phyloP scores from a whole-genome alignment of 257 asterid genomes.

The Paraleonurus japonicus region DNA sequence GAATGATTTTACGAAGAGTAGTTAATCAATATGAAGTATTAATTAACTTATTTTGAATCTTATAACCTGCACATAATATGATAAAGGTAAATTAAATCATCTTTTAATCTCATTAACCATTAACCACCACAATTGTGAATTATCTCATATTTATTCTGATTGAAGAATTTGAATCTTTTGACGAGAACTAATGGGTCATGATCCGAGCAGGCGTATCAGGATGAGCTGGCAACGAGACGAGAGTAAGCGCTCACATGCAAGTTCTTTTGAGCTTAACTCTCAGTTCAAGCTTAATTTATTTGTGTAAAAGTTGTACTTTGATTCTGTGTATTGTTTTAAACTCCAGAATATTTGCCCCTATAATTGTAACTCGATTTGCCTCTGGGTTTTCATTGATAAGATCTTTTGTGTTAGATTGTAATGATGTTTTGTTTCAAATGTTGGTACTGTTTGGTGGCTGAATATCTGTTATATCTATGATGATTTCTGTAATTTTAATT shows the following conservation, averaged over 20 bases:
- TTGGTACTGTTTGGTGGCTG: not conserved
- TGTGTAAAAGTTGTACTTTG: constrained; percentile 12
- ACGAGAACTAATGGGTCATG: not conserved
- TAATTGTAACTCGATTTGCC: not conserved
- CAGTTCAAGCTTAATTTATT: not conserved
- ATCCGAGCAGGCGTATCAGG: not conserved
- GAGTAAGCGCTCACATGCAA: not conserved
- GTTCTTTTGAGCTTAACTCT: not conserved
- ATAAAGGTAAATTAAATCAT: too few relatives aligned
- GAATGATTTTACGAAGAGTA: too few relatives aligned
- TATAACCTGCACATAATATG: too few relatives aligned
- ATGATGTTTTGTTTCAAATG: not conserved
- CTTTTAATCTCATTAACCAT: too few relatives aligned
- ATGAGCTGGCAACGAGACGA: not conserved
- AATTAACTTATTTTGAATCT: too few relatives aligned
- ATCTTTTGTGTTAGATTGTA: not conserved
- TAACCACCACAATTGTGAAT: too few relatives aligned
- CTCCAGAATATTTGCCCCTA: not conserved
- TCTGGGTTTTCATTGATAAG: not conserved
- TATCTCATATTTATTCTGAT: too few relatives aligned
- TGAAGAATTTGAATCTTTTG: too few relatives aligned
- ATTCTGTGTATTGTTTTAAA: not conserved
- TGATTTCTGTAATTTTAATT: too few relatives aligned
- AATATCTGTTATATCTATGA: too few relatives aligned
- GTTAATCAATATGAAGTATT: too few relatives aligned